Conservation (phyloP, 768 basidiomycete species). For the Termitomyces sp. region DNA sequence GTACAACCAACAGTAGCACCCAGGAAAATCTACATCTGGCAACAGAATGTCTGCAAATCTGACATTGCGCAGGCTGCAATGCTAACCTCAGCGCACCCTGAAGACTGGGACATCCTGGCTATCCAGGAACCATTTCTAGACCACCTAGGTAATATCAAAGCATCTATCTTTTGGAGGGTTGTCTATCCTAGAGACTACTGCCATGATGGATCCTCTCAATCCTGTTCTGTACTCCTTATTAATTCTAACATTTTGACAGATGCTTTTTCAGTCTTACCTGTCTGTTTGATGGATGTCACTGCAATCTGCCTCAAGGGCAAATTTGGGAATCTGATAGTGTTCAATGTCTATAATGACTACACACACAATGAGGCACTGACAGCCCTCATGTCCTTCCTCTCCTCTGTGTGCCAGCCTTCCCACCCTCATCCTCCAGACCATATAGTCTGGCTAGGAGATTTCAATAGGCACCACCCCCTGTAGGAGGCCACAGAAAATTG, state of each 20-base stretch:
- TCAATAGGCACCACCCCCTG: too few relatives aligned
- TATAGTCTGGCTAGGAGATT: too few relatives aligned
- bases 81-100: background rate
- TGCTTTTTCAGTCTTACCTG: background rate
- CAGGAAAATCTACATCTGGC: background rate
- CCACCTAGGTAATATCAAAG: background rate
- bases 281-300: background rate
- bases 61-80: too few relatives aligned
- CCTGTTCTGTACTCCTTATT: background rate
- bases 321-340: background rate
- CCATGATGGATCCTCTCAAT: background rate
- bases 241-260: background rate
- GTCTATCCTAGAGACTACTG: background rate
- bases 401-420: too few relatives aligned
- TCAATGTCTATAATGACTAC: constrained; percentile 9
- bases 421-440: too few relatives aligned
- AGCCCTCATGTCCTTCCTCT: too few relatives aligned
- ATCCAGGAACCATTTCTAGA: background rate
- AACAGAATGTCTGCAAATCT: too few relatives aligned
- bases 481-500: too few relatives aligned
- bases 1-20: background rate
- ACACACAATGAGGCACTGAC: background rate
- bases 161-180: background rate
- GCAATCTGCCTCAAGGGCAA: background rate
- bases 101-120: background rate